A percentile compares a stretch with the other conserved stretches of the same genome.
These are phyloP conservation scores for Rhodotorula diobovata DNA, from an alignment of 768 basidiomycete species.

Conservation along the genomic window DNA sequence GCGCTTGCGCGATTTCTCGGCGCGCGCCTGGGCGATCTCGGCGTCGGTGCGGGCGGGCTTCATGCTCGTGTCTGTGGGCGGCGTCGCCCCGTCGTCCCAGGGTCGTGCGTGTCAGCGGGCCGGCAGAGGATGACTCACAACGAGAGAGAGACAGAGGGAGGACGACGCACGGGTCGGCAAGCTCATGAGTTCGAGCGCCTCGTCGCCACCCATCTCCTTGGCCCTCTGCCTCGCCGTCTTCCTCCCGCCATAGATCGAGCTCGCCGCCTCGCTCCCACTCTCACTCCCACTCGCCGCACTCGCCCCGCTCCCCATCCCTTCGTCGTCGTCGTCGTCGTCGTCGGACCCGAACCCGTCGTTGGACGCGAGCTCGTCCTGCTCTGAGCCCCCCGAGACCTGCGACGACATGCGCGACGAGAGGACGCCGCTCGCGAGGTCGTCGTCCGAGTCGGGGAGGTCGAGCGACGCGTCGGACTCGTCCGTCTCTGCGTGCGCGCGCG, in stretches of 20 bases:
- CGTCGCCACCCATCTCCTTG: constrained; percentile 39
- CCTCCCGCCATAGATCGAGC: constrained; percentile 27
- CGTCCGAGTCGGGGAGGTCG: constrained; percentile 7
- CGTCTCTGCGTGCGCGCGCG: background rate
- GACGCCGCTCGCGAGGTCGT: background rate
- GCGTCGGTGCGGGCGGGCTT: constrained; percentile 53
- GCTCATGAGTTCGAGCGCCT: constrained; percentile 36
- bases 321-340: constrained; percentile 8
- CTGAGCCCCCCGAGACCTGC: background rate
- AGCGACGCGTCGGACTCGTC: constrained; percentile 21
- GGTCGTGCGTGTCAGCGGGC: too few relatives aligned
- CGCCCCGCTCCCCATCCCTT: too few relatives aligned
- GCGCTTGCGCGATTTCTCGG: constrained; percentile 77
- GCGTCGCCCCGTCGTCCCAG: too few relatives aligned
- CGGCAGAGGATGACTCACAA: too few relatives aligned
- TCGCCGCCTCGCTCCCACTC: background rate
- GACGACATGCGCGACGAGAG: background rate
- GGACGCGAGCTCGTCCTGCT: constrained; percentile 9
- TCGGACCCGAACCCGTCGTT: constrained; percentile 14
- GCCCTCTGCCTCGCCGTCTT: constrained; percentile 44
- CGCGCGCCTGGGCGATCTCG: constrained; percentile 67
- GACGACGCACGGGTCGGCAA: constrained; percentile 32
- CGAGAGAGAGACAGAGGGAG: too few relatives aligned
- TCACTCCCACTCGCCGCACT: background rate
- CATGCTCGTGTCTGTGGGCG: too few relatives aligned